Evolutionary conservation across 2,329 filamentous ascomycete genomes (phyloP).

Genomic region (Botrytis fragariae): DNA sequence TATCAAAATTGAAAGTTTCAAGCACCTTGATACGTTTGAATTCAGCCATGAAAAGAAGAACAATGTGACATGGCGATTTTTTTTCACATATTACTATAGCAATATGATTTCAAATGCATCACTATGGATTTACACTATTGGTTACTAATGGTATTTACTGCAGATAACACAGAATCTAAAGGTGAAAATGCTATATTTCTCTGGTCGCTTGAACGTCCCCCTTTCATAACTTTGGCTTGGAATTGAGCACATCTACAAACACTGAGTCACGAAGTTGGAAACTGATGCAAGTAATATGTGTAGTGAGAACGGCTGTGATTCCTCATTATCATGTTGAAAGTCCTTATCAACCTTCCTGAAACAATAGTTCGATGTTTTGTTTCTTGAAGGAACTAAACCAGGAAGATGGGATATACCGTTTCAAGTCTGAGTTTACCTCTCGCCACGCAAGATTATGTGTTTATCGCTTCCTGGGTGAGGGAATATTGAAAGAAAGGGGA

Average conservation of each 20-base stretch:
- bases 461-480: too few relatives aligned
- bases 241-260: too few relatives aligned
- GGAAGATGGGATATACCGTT: too few relatives aligned
- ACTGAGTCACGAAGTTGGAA: too few relatives aligned
- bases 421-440: accelerated
- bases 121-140: accelerated
- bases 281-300: too few relatives aligned
- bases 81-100: not conserved
- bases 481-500: too few relatives aligned
- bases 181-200: accelerated
- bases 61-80: accelerated
- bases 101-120: accelerated
- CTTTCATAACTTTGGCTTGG: accelerated
- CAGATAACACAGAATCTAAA: accelerated
- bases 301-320: too few relatives aligned
- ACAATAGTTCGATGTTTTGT: too few relatives aligned
- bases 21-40: not conserved
- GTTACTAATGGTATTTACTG: accelerated
- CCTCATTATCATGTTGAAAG: too few relatives aligned
- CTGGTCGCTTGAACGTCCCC: accelerated
- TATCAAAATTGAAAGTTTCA: accelerated
- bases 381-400: too few relatives aligned
- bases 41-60: not conserved
- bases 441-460: too few relatives aligned
- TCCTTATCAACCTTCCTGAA: too few relatives aligned